Conservation (phyloP, 2,329 filamentous ascomycete genomes). For the Botryotinia narcissicola region DNA sequence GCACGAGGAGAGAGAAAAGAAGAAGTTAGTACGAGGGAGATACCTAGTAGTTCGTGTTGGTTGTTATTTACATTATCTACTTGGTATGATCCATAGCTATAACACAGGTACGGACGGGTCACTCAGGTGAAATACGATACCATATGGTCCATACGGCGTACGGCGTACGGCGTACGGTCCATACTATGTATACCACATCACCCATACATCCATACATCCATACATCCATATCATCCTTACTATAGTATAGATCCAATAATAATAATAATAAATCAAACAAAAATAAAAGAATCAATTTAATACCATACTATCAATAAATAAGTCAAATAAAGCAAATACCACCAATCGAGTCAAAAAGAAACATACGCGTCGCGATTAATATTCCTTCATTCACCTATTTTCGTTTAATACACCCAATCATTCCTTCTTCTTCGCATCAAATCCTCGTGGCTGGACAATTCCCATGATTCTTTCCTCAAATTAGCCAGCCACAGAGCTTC, state of each 20-base stretch:
- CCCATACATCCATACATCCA: too few relatives aligned
- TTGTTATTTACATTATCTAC: background rate
- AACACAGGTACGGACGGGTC: background rate
- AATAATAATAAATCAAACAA: background rate
- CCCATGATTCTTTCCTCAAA: background rate
- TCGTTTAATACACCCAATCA: background rate
- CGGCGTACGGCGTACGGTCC: too few relatives aligned
- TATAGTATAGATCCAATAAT: background rate
- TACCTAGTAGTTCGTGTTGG: background rate
- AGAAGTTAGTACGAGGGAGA: too few relatives aligned
- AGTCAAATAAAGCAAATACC: background rate
- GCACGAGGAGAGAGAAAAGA: background rate
- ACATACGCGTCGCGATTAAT: constrained; percentile 13
- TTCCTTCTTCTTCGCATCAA: background rate
- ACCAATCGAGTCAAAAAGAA: background rate
- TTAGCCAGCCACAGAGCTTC: constrained; percentile 11
- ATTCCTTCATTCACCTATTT: background rate
- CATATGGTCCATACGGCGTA: background rate
- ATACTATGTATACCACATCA: too few relatives aligned
- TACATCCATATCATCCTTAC: too few relatives aligned
- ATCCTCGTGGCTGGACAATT: constrained; percentile 12
- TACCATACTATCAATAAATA: background rate
- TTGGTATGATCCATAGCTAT: background rate
- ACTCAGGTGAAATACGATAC: background rate
- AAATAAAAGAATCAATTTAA: background rate